Percentiles rank a stretch among this genome's conserved stretches.
Evolutionary conservation across 768 basidiomycete genomes (phyloP).

Genomic region (Tephrocybe sp.): DNA sequence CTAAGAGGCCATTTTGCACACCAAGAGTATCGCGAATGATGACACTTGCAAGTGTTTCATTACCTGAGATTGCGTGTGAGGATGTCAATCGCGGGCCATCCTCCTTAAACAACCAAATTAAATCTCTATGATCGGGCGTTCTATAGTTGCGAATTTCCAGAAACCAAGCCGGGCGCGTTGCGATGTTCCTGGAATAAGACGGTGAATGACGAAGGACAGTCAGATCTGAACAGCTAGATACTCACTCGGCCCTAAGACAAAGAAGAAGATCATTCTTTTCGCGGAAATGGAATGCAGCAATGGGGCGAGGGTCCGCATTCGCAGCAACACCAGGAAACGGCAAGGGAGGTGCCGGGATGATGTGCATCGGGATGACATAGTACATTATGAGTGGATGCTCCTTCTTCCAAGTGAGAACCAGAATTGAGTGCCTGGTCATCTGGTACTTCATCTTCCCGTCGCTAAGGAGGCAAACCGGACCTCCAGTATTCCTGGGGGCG

Average conservation of each 20-base stretch:
- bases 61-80: not conserved
- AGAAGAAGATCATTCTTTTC: slow-evolving; percentile 1
- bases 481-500: too few species aligned
- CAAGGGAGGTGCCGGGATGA: not conserved
- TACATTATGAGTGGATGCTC: not conserved
- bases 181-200: not conserved
- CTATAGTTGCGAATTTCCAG: not conserved
- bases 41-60: too few species aligned
- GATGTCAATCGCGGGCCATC: not conserved
- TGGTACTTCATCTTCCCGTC: too few species aligned
- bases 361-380: not conserved
- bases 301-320: not conserved
- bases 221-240: not conserved
- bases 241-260: not conserved
- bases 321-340: not conserved
- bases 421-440: too few species aligned
- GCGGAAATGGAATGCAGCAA: not conserved
- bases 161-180: not conserved
- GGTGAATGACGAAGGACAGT: not conserved
- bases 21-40: too few species aligned
- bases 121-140: not conserved
- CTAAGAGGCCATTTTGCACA: too few species aligned
- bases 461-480: too few species aligned
- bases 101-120: not conserved
- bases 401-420: too few species aligned